Evolutionary conservation across 1,284 basidiomycete species (phyloP).

Genomic region (Wolfiporia cocos): DNA sequence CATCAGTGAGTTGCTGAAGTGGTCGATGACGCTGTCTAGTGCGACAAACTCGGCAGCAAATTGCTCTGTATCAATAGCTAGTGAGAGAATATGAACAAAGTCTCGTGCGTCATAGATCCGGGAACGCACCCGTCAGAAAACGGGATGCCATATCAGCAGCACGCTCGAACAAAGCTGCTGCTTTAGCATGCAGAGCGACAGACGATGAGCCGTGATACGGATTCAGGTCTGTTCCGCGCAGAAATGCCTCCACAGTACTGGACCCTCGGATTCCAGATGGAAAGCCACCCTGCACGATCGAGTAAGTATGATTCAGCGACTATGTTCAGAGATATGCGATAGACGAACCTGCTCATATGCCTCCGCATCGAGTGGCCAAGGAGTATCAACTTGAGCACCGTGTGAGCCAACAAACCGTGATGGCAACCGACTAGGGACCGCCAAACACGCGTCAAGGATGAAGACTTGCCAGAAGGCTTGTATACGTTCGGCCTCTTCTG

Average conservation of each 20-base stretch:
- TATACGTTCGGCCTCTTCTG: conserved; percentile 36
- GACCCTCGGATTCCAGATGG: conserved; percentile 12
- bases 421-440: conserved; percentile 31
- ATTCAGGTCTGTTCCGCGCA: conserved; percentile 16
- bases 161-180: conserved; percentile 30
- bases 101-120: neutral
- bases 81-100: neutral
- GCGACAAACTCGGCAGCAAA: conserved; percentile 17
- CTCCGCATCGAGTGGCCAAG: conserved; percentile 33
- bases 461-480: conserved; percentile 41
- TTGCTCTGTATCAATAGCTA: conserved; percentile 12
- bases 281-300: conserved; percentile 11
- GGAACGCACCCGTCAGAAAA: conserved; percentile 17
- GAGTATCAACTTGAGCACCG: conserved; percentile 30
- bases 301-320: neutral
- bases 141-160: conserved; percentile 23
- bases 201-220: neutral
- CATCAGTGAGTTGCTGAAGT: conserved; percentile 16
- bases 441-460: conserved; percentile 37
- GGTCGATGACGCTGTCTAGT: conserved; percentile 19
- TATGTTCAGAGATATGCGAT: no score
- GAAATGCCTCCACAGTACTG: conserved; percentile 21
- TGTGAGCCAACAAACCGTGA: conserved; percentile 22
- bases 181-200: conserved; percentile 27
- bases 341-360: conserved; percentile 23